These are phyloP conservation scores for Bipolaris gigantea DNA, from an alignment of 2,329 filamentous ascomycete species.

Conservation along the genomic window DNA sequence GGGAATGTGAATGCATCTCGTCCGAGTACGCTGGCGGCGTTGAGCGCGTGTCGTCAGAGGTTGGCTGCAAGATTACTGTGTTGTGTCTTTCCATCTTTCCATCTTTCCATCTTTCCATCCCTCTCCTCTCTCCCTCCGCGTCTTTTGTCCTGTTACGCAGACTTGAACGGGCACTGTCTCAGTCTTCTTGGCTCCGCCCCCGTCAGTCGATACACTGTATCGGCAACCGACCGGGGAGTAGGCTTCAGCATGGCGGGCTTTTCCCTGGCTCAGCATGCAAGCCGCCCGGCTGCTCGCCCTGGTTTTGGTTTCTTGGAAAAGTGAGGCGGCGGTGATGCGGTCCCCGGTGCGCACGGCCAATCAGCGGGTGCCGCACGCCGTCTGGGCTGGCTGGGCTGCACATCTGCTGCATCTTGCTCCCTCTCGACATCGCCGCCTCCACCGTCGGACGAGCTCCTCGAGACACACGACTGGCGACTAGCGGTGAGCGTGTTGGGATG, in stretches of 20 bases:
- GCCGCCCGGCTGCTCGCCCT: slow-evolving; percentile 29
- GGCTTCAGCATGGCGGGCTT: slow-evolving; percentile 7
- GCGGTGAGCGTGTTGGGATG: slow-evolving; percentile 36
- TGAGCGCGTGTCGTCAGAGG: background rate
- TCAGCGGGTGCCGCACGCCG: slow-evolving; percentile 22
- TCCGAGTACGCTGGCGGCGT: background rate
- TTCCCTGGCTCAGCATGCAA: slow-evolving; percentile 12
- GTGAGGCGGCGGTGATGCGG: slow-evolving; percentile 36
- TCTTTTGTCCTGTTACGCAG: no score
- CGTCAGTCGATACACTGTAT: no score
- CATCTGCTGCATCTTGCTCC: slow-evolving; percentile 19
- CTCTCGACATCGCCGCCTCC: slow-evolving; percentile 18
- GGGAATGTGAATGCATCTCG: background rate
- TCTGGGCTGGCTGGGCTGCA: slow-evolving; percentile 23
- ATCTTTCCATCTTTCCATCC: no score
- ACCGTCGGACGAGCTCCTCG: slow-evolving; percentile 23
- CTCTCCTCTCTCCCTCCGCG: background rate
- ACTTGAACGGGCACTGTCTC: background rate
- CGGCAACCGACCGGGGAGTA: background rate
- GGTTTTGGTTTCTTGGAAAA: slow-evolving; percentile 21
- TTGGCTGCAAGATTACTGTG: no score
- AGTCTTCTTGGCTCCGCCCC: background rate
- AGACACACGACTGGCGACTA: slow-evolving; percentile 24
- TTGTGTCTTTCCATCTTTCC: no score
- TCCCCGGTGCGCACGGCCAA: slow-evolving; percentile 29